A percentile compares a stretch with the other conserved stretches of the same genome.
Evolutionary conservation across 2,329 filamentous ascomycete genomes (phyloP).

Genomic region (Lachnellula arida): DNA sequence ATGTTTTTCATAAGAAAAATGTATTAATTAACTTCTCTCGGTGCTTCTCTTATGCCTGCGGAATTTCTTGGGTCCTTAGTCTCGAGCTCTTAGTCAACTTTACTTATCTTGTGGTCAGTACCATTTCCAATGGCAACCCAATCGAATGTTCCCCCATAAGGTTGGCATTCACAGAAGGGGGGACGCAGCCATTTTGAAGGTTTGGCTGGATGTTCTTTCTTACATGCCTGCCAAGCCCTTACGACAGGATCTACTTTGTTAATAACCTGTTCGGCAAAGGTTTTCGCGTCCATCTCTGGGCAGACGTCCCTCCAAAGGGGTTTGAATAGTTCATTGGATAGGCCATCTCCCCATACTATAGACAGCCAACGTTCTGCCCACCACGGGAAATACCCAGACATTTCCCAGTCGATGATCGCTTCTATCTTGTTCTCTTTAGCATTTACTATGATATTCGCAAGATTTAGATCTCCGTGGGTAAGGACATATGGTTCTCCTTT

Average conservation of each 20-base stretch:
- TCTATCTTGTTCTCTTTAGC: constrained; percentile 30
- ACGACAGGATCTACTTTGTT: background rate
- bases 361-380: constrained; percentile 34
- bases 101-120: constrained; percentile 1
- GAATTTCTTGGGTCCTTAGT: background rate
- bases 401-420: constrained; percentile 38
- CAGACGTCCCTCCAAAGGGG: constrained; percentile 5
- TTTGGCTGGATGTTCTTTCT: background rate
- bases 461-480: constrained; percentile 35
- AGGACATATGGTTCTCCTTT: constrained; percentile 31
- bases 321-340: constrained; percentile 1
- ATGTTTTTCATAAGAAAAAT: no score
- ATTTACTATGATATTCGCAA: constrained; percentile 35
- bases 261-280: background rate
- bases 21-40: background rate
- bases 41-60: background rate
- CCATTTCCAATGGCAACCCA: background rate
- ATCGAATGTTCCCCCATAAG: background rate
- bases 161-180: constrained; percentile 11
- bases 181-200: constrained; percentile 1
- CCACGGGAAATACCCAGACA: constrained; percentile 26
- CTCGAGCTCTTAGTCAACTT: background rate
- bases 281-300: background rate
- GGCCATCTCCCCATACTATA: background rate
- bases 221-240: background rate